Conservation (phyloP, 78 protist species). For the Emiliania huxleyi region DNA sequence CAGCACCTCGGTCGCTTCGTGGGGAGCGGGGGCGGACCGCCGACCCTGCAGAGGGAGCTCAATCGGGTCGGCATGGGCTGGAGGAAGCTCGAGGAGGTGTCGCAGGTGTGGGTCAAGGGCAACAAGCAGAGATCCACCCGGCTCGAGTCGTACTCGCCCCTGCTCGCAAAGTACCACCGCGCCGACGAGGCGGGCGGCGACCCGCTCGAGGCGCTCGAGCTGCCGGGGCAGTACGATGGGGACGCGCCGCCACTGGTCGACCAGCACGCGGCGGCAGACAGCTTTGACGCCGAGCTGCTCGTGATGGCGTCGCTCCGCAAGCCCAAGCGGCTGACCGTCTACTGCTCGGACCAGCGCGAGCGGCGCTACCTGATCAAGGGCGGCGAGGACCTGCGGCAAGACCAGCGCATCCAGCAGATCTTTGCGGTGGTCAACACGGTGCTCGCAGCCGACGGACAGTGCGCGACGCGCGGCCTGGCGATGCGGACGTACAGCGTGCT, state of each 20-base stretch:
- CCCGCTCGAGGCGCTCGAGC: background rate
- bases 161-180: background rate
- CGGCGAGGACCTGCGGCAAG: conserved; percentile 90
- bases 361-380: conserved; percentile 84
- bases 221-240: background rate
- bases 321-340: conserved; percentile 79
- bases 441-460: conserved; percentile 24
- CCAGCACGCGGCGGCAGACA: background rate
- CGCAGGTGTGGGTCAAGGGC: background rate
- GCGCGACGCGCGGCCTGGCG: conserved; percentile 42
- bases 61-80: background rate
- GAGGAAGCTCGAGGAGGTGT: background rate
- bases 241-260: background rate
- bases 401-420: conserved; percentile 82
- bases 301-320: conserved; percentile 77
- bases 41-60: background rate
- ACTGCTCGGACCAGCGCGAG: conserved; percentile 74
- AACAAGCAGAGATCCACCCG: background rate
- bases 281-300: conserved; percentile 55
- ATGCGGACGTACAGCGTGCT: conserved; percentile 82
- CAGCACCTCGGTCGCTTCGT: no score
- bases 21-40: no score
- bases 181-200: background rate
- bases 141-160: background rate
- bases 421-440: conserved; percentile 68